These are phyloP conservation scores for Lophium mytilinum DNA, from an alignment of 495 filamentous ascomycete genomes.

Conservation along the genomic window DNA sequence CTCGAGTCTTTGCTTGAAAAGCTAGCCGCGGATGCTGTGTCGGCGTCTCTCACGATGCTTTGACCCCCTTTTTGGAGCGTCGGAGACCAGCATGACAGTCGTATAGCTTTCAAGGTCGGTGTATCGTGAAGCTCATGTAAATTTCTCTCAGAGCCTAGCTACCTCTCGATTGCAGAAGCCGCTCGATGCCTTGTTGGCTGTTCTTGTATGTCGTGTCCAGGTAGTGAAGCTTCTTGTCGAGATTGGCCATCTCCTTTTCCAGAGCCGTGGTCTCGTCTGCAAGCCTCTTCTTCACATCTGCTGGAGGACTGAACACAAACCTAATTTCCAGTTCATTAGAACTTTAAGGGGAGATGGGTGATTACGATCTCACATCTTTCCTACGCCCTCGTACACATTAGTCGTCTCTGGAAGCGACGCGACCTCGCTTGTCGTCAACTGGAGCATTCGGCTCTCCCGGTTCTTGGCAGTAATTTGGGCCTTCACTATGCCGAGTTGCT, in stretches of 20 bases:
- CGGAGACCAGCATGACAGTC: too few relatives aligned
- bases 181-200: constrained; percentile 78
- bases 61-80: too few relatives aligned
- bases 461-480: constrained; percentile 80
- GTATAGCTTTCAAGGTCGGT: too few relatives aligned
- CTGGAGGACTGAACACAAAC: constrained; percentile 75
- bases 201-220: constrained; percentile 93
- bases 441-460: constrained; percentile 78
- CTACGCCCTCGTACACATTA: constrained; percentile 85
- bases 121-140: too few relatives aligned
- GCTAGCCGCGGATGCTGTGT: too few relatives aligned
- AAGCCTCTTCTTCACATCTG: constrained; percentile 66
- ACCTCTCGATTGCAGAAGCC: constrained; percentile 59
- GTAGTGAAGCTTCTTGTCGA: constrained; percentile 88
- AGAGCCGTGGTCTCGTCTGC: constrained; percentile 65
- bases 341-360: neutral
- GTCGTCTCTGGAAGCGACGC: constrained; percentile 68
- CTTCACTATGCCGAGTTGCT: constrained; percentile 82
- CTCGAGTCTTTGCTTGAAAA: too few relatives aligned
- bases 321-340: constrained; percentile 37
- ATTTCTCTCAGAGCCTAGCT: neutral
- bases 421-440: constrained; percentile 80
- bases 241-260: constrained; percentile 63
- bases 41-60: too few relatives aligned
- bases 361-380: constrained; percentile 71